Conservation (phyloP, 495 filamentous ascomycete species). For the Cercophora sp. region DNA sequence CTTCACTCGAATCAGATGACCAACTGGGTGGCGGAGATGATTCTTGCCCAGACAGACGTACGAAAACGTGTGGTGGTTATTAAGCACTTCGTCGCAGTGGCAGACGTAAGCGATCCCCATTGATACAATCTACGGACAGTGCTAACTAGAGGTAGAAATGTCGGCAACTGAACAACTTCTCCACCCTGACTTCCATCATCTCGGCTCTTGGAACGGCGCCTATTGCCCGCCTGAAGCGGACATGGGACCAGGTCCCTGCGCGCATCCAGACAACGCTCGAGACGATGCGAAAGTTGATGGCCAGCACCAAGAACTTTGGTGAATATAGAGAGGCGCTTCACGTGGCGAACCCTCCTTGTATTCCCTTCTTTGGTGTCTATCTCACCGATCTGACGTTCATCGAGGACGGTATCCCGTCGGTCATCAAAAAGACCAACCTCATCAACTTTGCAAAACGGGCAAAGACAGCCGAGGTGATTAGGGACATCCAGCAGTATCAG, state of each 20-base stretch:
- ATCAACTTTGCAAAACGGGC: constrained; percentile 98
- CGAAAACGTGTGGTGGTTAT: constrained; percentile 96
- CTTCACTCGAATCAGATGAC: constrained; percentile 97
- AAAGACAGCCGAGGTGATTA: constrained; percentile 96
- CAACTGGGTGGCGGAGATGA: constrained; percentile 99
- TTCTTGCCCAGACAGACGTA: constrained; percentile 85
- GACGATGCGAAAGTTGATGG: constrained; percentile 90
- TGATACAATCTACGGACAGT: neutral
- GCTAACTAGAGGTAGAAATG: constrained; percentile 68
- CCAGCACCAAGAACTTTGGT: constrained; percentile 95
- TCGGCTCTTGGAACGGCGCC: constrained; percentile 91
- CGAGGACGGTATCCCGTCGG: constrained; percentile 93
- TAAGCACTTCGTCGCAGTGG: constrained; percentile 95
- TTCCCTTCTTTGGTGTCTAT: constrained; percentile 98
- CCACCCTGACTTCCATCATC: constrained; percentile 96
- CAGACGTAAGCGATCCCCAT: constrained; percentile 63
- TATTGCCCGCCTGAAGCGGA: constrained; percentile 87
- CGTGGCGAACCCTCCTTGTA: constrained; percentile 90
- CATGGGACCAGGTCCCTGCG: constrained; percentile 89
- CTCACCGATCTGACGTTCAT: constrained; percentile 98
- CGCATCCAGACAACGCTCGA: constrained; percentile 77
- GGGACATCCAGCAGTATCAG: constrained; percentile 97
- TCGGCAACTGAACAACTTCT: constrained; percentile 90
- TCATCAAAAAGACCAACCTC: constrained; percentile 88
- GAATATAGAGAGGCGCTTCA: constrained; percentile 93